Base-by-base conservation (phyloP, 225 moss, liverwort and hornwort species). In the Marchantia polymorpha region DNA sequence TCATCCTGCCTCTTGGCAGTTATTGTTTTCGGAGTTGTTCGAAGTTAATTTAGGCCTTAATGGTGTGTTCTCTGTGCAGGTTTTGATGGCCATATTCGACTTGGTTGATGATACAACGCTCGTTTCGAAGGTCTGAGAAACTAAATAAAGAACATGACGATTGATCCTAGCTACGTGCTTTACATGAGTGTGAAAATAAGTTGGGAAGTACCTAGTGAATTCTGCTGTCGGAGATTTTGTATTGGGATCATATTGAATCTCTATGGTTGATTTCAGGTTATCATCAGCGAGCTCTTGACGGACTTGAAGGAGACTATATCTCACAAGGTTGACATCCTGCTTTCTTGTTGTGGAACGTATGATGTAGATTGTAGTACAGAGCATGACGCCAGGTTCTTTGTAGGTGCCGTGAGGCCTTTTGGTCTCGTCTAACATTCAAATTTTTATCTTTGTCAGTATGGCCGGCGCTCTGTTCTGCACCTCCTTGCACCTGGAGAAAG, bases 41-140 rank as follows among this genome's bases (percentile, higher is more conserved):
- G 14, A 15, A 8, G 31, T 2, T 69, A 46, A 5, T 69, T 16
- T 11, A 69, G 17, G 14, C 46, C 46, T 31, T 16, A 25, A 46
- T 80, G 78, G 66, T 56, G 77, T 67, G 48, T 50, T 30, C 64
- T 1, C 77, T 70, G 7, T 84, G 29, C 86, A 96, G 96, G 92
- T 95, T 64, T 80, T 99, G 80, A 84, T 99, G 74, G 89, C 95
- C 31, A 90, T 99, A 65, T 84, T 99, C 19, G 93, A 99, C 76
- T 89, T 95, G 76, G 90, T 99, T 8, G 99, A 99, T 70, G 99
- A 99, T 75, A 99, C 99, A 26, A 93, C 91, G 78, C 82, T 95
- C 64, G 88, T 93, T 27, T 91, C 90, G 15, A 95, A 96, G 96
- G 96, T 96, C 15, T 27, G 72, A 52, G 8, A 46, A 7, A 15